Evolutionary conservation across 1,284 basidiomycete species (phyloP).

Genomic region (Blastosporella zonata): DNA sequence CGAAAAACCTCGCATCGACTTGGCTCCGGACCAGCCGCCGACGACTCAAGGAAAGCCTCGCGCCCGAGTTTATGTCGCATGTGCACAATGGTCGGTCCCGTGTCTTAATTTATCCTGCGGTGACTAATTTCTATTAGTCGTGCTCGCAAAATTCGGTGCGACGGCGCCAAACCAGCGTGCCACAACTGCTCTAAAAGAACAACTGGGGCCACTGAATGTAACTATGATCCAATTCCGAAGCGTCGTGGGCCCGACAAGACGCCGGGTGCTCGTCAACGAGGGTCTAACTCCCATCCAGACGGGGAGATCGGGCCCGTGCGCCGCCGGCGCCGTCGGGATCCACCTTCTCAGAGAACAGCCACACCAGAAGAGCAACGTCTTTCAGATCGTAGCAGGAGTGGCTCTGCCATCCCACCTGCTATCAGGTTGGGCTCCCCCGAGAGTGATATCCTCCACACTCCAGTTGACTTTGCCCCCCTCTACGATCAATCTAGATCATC

Average conservation of each 20-base stretch:
- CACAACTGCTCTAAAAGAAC: slow-evolving; percentile 62
- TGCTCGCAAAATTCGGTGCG: slow-evolving; percentile 74
- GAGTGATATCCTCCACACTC: slow-evolving; percentile 12
- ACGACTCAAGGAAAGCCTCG: slow-evolving; percentile 73
- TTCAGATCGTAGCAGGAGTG: slow-evolving; percentile 1
- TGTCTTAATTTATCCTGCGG: slow-evolving; percentile 4
- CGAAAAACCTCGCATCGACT: slow-evolving; percentile 59
- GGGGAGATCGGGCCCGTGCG: slow-evolving; percentile 26
- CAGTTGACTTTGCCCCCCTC: slow-evolving; percentile 7
- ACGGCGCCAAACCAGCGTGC: slow-evolving; percentile 72
- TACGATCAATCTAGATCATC: neutral
- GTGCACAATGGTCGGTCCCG: slow-evolving; percentile 62
- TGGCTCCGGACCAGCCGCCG: slow-evolving; percentile 68
- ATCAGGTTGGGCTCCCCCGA: slow-evolving; percentile 9
- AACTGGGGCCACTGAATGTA: slow-evolving; percentile 42
- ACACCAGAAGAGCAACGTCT: slow-evolving; percentile 6
- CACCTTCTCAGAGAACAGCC: slow-evolving; percentile 12
- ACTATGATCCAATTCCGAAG: slow-evolving; percentile 67
- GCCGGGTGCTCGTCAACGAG: slow-evolving; percentile 68
- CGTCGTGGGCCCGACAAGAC: slow-evolving; percentile 74
- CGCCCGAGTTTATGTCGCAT: slow-evolving; percentile 74
- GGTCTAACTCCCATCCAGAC: slow-evolving; percentile 34
- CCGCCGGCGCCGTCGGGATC: slow-evolving; percentile 34
- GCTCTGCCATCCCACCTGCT: neutral
- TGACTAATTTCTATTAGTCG: slow-evolving; percentile 44